Evolutionary conservation across 768 basidiomycete species (phyloP).

Genomic region (Serendipita sp.): DNA sequence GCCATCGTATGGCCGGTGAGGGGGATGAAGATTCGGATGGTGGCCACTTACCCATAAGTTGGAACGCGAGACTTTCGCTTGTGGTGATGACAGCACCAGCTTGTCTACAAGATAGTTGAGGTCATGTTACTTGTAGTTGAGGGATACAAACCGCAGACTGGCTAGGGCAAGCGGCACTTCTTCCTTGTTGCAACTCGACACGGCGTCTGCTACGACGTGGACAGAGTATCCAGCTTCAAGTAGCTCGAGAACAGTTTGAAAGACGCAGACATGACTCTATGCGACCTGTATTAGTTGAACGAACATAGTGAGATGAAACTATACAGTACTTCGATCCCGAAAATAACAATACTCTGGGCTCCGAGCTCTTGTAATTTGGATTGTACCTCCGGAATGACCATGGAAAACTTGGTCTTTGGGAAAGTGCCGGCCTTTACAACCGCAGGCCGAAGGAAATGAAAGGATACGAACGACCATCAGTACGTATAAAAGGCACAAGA

Average conservation of each 20-base stretch:
- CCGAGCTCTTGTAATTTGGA: slow-evolving; percentile 30
- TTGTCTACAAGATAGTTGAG: slow-evolving; percentile 16
- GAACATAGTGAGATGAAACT: background rate
- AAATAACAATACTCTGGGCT: slow-evolving; percentile 49
- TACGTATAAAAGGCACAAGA: background rate
- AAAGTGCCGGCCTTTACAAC: slow-evolving; percentile 50
- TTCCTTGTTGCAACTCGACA: slow-evolving; percentile 64
- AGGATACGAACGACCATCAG: background rate
- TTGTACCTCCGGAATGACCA: slow-evolving; percentile 57
- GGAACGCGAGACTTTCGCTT: slow-evolving; percentile 67
- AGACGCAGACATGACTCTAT: slow-evolving; percentile 77
- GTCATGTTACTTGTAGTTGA: no score
- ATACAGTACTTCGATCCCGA: slow-evolving; percentile 69
- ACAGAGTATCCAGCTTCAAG: slow-evolving; percentile 33
- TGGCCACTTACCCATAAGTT: slow-evolving; percentile 43
- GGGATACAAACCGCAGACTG: slow-evolving; percentile 29
- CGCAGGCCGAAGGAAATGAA: slow-evolving; percentile 23
- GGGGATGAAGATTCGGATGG: slow-evolving; percentile 11
- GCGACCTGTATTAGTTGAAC: background rate
- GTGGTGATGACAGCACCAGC: slow-evolving; percentile 67
- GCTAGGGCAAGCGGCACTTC: slow-evolving; percentile 66
- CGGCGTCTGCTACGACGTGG: slow-evolving; percentile 67
- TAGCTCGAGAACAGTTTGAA: slow-evolving; percentile 68
- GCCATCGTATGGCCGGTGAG: background rate
- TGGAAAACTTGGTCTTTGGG: slow-evolving; percentile 74